Evolutionary conservation across 2,329 filamentous ascomycete genomes (phyloP), one percentile per base, ranked within the genome.

Genomic region (Fusarium musae): DNA sequence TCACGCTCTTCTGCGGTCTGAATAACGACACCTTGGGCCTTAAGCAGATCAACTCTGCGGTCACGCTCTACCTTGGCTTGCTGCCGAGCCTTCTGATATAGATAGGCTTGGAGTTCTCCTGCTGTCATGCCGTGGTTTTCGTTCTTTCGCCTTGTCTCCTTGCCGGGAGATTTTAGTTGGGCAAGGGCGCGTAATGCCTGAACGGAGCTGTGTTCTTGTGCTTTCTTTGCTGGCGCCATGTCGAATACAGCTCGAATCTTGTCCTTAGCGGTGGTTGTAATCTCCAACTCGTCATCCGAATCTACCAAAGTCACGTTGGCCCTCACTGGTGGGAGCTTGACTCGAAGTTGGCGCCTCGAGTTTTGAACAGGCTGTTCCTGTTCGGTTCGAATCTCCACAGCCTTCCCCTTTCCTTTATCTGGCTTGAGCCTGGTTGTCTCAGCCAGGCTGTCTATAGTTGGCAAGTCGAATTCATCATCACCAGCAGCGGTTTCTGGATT

Each of bases 1-100:
- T 95, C 93, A 26, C 93, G 90, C 80, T 99, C 95, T 81, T 98
- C 96, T 5, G 92, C 90, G 1, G 93, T 97, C 80, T 95, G 92
- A 23, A 98, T 86, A 30, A 92, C 85, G 32, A 98, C 88, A 12
- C 96, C 96, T 81, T 93, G 94, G 16, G 92, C 91, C 77, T 89
- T 91, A 44, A 99, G 87, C 75, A 91, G 88, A 63, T 94, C 90
- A 26, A 98, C 87, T 62, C 92, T 92, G 74, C 93, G 91, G 67
- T 93, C 90, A 59, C 94, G 91, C 80, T 96, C 94, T 46, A 89
- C 83, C 68, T 90, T 90, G 49, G 95, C 95, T 82, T 99, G 96
- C 68, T 92, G 88, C 49, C 93, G 90, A 10, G 94, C 95, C 69
- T 91, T 91, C 73, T 90, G 88, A 42, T 92, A 86, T 12, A 98